Base-by-base conservation (phyloP, 257 asterid species). In the Plantago major region DNA sequence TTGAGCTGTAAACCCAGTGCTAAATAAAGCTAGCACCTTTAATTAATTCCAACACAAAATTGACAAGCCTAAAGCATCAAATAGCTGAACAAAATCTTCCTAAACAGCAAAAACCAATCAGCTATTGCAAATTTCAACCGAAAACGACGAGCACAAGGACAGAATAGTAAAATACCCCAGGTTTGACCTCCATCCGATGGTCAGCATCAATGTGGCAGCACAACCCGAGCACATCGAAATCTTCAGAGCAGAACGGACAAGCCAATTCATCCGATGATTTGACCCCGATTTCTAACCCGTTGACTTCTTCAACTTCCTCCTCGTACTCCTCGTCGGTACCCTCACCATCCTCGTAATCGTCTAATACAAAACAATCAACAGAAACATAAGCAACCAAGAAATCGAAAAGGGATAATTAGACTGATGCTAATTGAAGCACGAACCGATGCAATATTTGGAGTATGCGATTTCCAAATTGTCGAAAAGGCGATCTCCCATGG, bases 171-270 rank as follows among this genome's bases (percentile, higher is more conserved):
- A 18, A 40, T 84, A 91, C 98, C 89, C 85, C 87, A 22, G 90
- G 81, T 70, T 78, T 88, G 54, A 79, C 94, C 78, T 88, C 98
- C 79, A 76, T 55, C 14, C 88, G 90, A 69, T 90, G 98, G 63
- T 79, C 94, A 66, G 87, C 79, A 66, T 90, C 98, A 63, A 90
- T 79, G 84, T 90, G 98, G 78, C 98, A 88, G 71, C 89, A 90
- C 74, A 90, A 74, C 14, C 89, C 98, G 3, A 90, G 81, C 33
- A 88, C 84, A 68, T 90, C 98, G 16, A 85, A 88, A 73, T 90
- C 95, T 69, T 90, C 98, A 3, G 65, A 33, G 75, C 98, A 90
- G 73, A 88, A 90, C 0, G 95, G 98, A 71, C 98, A 90, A 46
- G 90, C 91, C 78, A 90, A 75, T 69, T 88, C 98, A 4, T 77